These are phyloP conservation scores for Candida tetrigidarum DNA, from an alignment of 1,139 yeast species.

Conservation along the genomic window DNA sequence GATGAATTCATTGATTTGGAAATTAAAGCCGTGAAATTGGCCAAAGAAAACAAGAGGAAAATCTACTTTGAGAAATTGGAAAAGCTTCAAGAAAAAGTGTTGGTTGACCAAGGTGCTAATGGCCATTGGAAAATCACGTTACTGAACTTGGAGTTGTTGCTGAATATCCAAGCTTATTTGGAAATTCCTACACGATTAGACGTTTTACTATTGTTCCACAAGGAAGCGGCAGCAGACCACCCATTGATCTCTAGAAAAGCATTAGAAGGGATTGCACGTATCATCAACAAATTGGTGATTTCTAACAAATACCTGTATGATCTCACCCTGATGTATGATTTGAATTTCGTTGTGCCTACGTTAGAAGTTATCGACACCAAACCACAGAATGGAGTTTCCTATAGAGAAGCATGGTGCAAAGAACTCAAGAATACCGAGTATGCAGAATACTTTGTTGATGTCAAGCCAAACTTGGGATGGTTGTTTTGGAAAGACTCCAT, in stretches of 20 bases:
- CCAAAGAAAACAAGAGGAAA: slow-evolving; percentile 61
- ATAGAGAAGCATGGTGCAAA: slow-evolving; percentile 44
- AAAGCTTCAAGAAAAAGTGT: slow-evolving; percentile 47
- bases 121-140: slow-evolving; percentile 75
- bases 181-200: slow-evolving; percentile 52
- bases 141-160: slow-evolving; percentile 57
- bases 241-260: slow-evolving; percentile 72
- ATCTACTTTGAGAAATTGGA: slow-evolving; percentile 43
- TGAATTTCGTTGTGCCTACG: slow-evolving; percentile 43
- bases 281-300: slow-evolving; percentile 55
- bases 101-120: slow-evolving; percentile 35
- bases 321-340: slow-evolving; percentile 47
- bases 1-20: slow-evolving; percentile 60
- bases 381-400: slow-evolving; percentile 34
- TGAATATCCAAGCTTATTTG: slow-evolving; percentile 57
- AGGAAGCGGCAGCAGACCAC: slow-evolving; percentile 66
- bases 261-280: slow-evolving; percentile 61
- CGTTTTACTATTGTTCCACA: slow-evolving; percentile 51
- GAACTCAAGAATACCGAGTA: slow-evolving; percentile 56
- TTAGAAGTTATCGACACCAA: slow-evolving; percentile 47
- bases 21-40: slow-evolving; percentile 56
- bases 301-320: slow-evolving; percentile 62
- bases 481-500: slow-evolving; percentile 73
- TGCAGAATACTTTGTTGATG: slow-evolving; percentile 63
- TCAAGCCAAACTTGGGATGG: slow-evolving; percentile 67